Evolutionary conservation across 1,284 basidiomycete species (phyloP).

Genomic region (Cryptococcus sp.): DNA sequence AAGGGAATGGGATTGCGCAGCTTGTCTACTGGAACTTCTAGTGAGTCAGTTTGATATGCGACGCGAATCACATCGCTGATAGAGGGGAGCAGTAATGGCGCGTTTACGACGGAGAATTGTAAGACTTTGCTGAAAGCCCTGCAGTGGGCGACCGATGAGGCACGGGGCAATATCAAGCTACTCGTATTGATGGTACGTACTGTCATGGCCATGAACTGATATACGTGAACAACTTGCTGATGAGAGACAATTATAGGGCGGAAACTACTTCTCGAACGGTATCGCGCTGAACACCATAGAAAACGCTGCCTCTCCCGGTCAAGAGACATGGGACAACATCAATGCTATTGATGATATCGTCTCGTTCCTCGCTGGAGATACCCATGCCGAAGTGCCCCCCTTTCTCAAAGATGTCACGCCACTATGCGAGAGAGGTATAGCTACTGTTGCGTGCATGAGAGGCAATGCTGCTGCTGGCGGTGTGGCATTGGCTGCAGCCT

Average conservation of each 20-base stretch:
- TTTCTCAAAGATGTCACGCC: slow-evolving; percentile 45
- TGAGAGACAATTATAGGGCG: slow-evolving; percentile 29
- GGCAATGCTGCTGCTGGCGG: slow-evolving; percentile 58
- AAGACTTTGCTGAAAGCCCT: slow-evolving; percentile 50
- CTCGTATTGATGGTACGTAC: slow-evolving; percentile 51
- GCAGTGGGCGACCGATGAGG: slow-evolving; percentile 45
- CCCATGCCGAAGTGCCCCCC: slow-evolving; percentile 32
- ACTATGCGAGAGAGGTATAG: slow-evolving; percentile 50
- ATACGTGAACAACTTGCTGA: too few species aligned
- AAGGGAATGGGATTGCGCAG: slow-evolving; percentile 41
- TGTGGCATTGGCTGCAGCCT: slow-evolving; percentile 55
- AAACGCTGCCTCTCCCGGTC: slow-evolving; percentile 46
- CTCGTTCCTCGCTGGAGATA: slow-evolving; percentile 47
- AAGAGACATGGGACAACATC: slow-evolving; percentile 57
- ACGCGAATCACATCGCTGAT: slow-evolving; percentile 1
- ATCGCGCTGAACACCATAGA: slow-evolving; percentile 57
- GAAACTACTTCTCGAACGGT: slow-evolving; percentile 56
- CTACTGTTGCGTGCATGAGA: slow-evolving; percentile 55
- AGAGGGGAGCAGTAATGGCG: slow-evolving; percentile 50
- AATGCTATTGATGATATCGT: slow-evolving; percentile 55
- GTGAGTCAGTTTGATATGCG: slow-evolving; percentile 28
- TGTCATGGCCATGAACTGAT: neutral
- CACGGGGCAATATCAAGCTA: slow-evolving; percentile 46
- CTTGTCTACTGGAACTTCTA: slow-evolving; percentile 57
- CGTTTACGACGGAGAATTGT: slow-evolving; percentile 54